These are phyloP conservation scores for Pseudopithomyces maydicus DNA, from an alignment of 2,329 filamentous ascomycete species.

Conservation along the genomic window DNA sequence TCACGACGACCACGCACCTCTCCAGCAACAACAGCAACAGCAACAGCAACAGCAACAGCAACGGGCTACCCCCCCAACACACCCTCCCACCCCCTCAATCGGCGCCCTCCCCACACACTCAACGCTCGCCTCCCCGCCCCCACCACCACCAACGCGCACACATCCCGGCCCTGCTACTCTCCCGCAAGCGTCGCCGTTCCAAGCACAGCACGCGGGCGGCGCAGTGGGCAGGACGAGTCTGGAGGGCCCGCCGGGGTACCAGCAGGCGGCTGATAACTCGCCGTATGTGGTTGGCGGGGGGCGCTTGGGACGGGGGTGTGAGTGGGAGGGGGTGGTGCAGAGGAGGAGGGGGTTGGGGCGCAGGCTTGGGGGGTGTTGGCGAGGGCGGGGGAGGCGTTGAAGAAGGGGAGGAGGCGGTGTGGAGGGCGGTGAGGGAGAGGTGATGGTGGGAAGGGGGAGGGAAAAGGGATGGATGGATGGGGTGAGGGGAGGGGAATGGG, in stretches of 20 bases:
- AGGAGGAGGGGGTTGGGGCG: constrained; percentile 30
- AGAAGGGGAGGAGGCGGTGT: constrained; percentile 43
- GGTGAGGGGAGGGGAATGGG: neutral
- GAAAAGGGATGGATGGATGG: no score
- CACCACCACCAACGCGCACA: constrained; percentile 27
- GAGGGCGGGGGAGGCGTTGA: constrained; percentile 43
- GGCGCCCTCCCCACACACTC: constrained; percentile 47
- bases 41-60: no score
- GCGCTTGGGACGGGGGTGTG: constrained; percentile 38
- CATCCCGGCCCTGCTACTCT: constrained; percentile 45
- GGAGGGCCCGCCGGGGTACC: constrained; percentile 55
- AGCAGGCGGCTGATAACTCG: constrained; percentile 50
- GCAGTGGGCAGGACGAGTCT: constrained; percentile 28
- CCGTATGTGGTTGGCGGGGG: constrained; percentile 48
- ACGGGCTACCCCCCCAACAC: constrained; percentile 47
- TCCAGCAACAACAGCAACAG: no score
- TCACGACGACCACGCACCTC: constrained; percentile 38
- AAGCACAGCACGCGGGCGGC: constrained; percentile 26
- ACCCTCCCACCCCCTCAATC: constrained; percentile 44
- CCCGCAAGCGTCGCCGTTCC: constrained; percentile 30
- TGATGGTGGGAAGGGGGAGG: constrained; percentile 6
- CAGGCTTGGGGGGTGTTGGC: constrained; percentile 41
- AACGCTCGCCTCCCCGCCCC: no score
- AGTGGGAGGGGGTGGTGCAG: constrained; percentile 30
- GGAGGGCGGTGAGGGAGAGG: constrained; percentile 40